Evolutionary conservation across 768 basidiomycete genomes (phyloP), one percentile per base, ranked within the genome.

Genomic region (Collybiopsis confluens): DNA sequence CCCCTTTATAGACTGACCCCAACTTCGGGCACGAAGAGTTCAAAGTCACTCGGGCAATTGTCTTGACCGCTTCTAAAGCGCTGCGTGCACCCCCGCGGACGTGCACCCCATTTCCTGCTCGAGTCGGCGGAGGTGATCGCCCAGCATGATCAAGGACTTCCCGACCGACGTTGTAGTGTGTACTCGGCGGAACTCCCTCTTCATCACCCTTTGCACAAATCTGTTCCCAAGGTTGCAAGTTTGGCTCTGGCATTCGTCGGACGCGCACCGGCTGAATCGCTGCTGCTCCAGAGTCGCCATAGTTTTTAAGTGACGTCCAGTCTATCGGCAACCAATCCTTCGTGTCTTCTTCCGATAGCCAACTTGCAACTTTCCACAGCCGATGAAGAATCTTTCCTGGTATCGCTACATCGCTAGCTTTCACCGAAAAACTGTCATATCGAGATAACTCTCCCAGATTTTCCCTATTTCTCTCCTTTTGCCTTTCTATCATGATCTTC

Each of bases 321-420:
- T 40, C 38, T 40, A 16, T 20, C 18, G 13, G 15, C 38, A 40
- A n/a, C 38, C 38, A 40, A 16, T 40, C 18, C 18, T 40, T 40
- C 38, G 38, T 40, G 5, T 45, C 44, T 45, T 45, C 7, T 45
- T 45, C 44, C 23, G 44, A 21, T 21, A 45, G 15, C 44, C 38
- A 40, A 6, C 9, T 45, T 10, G 20, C 13, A 7, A 7, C 21
- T 15, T 8, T 7, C 44, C 21, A 26, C 7, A 45, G 44, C n/a
- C 44, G 44, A 28, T 45, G 44, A 23, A 45, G 44, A 23, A 45
- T 28, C 21, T 45, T 45, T n/a, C 44, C 44, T 21, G 44, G 44
- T 28, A 45, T 45, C 27, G 44, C 20, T 6, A 45, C 20, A 10
- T 45, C 10, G 21, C 20, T 24, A 21, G 44, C 13, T 10, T 24